phyloP scores from a whole-genome alignment of 768 basidiomycete genomes.

The Trametes coccinea region DNA sequence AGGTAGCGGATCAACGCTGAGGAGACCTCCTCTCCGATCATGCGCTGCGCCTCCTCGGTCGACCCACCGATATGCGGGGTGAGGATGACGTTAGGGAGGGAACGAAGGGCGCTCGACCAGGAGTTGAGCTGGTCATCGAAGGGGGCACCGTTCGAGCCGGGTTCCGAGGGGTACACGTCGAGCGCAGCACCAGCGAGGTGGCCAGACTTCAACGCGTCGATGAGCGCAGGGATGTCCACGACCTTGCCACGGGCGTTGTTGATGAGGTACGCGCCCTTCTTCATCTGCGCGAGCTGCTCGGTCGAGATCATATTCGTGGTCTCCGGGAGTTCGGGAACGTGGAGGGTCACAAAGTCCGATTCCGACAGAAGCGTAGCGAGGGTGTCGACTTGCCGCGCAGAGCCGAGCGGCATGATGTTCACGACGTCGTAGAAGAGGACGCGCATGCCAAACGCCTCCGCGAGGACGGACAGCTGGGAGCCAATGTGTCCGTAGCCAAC shows the following conservation, averaged over 20 bases:
- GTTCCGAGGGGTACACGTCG: conserved; percentile 95
- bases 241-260: conserved; percentile 97
- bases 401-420: conserved; percentile 97
- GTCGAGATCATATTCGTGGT: conserved; percentile 91
- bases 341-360: conserved; percentile 93
- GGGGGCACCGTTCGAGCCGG: conserved; percentile 83
- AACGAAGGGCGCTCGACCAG: conserved; percentile 77
- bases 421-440: conserved; percentile 95
- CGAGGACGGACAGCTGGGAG: conserved; percentile 92
- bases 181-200: conserved; percentile 90
- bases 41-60: conserved; percentile 96
- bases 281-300: conserved; percentile 84
- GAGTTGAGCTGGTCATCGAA: conserved; percentile 89
- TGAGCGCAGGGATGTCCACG: conserved; percentile 91
- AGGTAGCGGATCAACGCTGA: conserved; percentile 85
- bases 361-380: conserved; percentile 70
- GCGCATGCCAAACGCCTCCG: conserved; percentile 93
- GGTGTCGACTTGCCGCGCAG: conserved; percentile 85
- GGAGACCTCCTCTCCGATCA: conserved; percentile 96
- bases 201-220: conserved; percentile 76
- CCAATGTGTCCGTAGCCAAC: conserved; percentile 99
- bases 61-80: conserved; percentile 99
- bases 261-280: conserved; percentile 91
- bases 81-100: conserved; percentile 87
- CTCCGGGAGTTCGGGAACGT: conserved; percentile 95